Percentiles rank a stretch among this genome's conserved stretches.
phyloP scores from a whole-genome alignment of 148 eudicot genomes.

The Rhododendron griersonianum region DNA sequence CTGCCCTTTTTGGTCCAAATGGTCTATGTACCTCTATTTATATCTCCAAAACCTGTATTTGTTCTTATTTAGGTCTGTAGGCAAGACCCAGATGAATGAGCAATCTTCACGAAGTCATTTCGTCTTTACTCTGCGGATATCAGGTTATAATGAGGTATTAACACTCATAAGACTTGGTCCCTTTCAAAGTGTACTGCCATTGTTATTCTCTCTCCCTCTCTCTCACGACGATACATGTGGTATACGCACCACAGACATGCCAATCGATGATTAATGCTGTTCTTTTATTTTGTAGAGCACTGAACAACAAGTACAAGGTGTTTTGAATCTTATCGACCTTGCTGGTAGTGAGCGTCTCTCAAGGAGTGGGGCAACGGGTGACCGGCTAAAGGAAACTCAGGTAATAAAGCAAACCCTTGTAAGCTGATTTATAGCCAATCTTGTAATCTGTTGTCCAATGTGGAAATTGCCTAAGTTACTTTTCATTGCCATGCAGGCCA shows the following conservation, averaged over 20 bases:
- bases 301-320: constrained; percentile 94
- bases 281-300: constrained; percentile 50
- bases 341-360: constrained; percentile 99
- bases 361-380: constrained; percentile 96
- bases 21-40: background rate
- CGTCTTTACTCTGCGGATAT: constrained; percentile 85
- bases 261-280: background rate
- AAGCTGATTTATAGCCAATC: background rate
- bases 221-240: background rate
- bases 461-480: background rate
- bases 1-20: background rate
- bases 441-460: background rate
- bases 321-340: constrained; percentile 88
- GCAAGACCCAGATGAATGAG: constrained; percentile 94
- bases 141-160: constrained; percentile 86
- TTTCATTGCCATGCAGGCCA: constrained; percentile 43
- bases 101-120: constrained; percentile 98
- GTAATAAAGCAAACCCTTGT: constrained; percentile 25
- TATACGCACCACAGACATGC: background rate
- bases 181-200: background rate
- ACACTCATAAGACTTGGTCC: background rate
- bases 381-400: constrained; percentile 91
- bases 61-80: constrained; percentile 64
- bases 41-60: background rate
- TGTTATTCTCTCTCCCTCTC: background rate